Evolutionary conservation across 139 green algal genomes (phyloP), one percentile per base, ranked within the genome.

Genomic region (Coccomyxa sp.): DNA sequence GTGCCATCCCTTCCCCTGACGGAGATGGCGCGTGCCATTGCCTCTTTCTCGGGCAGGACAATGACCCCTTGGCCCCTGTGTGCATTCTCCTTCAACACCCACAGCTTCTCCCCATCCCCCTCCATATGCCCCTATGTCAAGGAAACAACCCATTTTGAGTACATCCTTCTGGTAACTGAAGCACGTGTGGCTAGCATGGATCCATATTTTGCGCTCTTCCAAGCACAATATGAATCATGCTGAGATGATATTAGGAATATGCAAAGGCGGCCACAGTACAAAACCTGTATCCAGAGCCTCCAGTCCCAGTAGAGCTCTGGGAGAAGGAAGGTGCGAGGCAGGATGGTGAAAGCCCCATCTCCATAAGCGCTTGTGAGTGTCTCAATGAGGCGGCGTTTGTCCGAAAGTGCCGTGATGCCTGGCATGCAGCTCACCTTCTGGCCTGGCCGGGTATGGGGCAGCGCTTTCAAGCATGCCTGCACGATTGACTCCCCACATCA

Each of bases 51-150:
- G 0, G 84, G 79, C 31, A 89, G 58, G 21, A 93, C 83, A 21
- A 59, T 58, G 21, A 94, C 87, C 14, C 91, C 91, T 71, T 86
- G 88, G 81, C 90, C 91, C 38, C 91, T 71, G 88, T 95, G 92
- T 13, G 85, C 85, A 45, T 92, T 87, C 75, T 88, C 82, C 63
- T 95, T 95, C 13, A 95, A 83, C 76, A 93, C 92, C 92, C 92
- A 95, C 51, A 89, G 82, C n/a, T 81, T 67, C 13, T 77, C 74
- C 14, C 79, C 25, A 51, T 81, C 68, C 21, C 58, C 32, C 38
- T 74, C 21, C 21, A 23, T 74, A 51, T 51, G 38, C 7, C 38
- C 38, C 38, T 51, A 51, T 51, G 38, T 51, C 38, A 51, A 51
- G 38, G 38, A 51, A 51, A 7, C 38, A 51, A 51, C 38, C 3